phyloP scores from a whole-genome alignment of 306 rosid species.

The Corylus avellana region DNA sequence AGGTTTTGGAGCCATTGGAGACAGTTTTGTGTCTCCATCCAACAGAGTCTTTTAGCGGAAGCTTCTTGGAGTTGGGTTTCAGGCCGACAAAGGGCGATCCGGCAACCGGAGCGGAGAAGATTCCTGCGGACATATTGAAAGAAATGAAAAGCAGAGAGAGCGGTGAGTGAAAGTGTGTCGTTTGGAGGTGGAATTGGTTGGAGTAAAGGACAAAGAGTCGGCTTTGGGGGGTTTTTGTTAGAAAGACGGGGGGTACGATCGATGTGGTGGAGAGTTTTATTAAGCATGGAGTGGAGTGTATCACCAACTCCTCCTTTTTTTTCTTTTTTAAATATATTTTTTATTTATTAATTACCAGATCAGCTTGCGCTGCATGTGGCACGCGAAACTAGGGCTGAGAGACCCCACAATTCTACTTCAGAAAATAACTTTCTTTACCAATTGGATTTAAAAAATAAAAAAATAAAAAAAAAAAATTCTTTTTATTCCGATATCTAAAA shows the following conservation, averaged over 20 bases:
- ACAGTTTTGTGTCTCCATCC: slow-evolving; percentile 49
- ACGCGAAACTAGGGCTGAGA: neutral
- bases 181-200: slow-evolving; percentile 22
- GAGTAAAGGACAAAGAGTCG: slow-evolving; percentile 24
- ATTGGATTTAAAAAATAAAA: no score
- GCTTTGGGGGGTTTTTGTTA: slow-evolving; percentile 6
- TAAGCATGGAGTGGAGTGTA: slow-evolving; percentile 30
- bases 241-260: slow-evolving; percentile 31
- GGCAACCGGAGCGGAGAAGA: slow-evolving; percentile 27
- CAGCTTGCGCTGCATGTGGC: slow-evolving; percentile 16
- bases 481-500: no score
- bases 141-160: neutral
- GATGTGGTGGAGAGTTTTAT: slow-evolving; percentile 21
- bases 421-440: no score
- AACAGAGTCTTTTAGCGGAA: slow-evolving; percentile 25
- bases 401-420: no score
- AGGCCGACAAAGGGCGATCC: slow-evolving; percentile 48
- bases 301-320: slow-evolving; percentile 6
- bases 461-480: no score
- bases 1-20: slow-evolving; percentile 59
- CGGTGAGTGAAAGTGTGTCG: slow-evolving; percentile 20
- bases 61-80: slow-evolving; percentile 40
- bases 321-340: no score
- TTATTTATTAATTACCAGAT: no score
- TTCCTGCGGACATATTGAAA: slow-evolving; percentile 51